These are phyloP conservation scores for Chamaecrista fasciculata DNA, from an alignment of 306 rosid genomes.

Conservation along the genomic window DNA sequence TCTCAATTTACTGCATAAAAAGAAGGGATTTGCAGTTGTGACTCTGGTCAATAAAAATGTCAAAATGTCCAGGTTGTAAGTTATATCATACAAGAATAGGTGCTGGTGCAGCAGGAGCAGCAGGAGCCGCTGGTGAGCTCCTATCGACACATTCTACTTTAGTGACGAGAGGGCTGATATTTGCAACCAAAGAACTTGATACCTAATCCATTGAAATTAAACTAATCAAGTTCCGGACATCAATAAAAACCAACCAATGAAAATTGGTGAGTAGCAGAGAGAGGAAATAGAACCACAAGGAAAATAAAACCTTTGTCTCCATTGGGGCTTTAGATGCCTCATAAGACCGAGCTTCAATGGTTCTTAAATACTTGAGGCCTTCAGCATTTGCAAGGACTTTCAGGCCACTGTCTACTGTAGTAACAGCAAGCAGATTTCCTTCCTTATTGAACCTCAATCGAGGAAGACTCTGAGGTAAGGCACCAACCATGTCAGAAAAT, in stretches of 20 bases:
- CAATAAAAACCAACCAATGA: conserved; percentile 13
- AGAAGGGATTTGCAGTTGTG: conserved; percentile 1
- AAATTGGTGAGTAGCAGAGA: conserved; percentile 4
- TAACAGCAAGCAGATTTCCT: conserved; percentile 82
- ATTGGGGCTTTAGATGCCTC: conserved; percentile 59
- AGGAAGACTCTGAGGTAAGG: conserved; percentile 60
- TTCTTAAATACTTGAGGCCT: conserved; percentile 56
- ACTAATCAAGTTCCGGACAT: conserved; percentile 11
- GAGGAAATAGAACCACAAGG: background rate
- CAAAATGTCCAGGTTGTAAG: conserved; percentile 9
- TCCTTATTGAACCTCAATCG: conserved; percentile 78
- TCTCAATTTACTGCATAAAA: background rate
- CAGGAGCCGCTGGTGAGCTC: conserved; percentile 61
- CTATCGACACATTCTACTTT: conserved; percentile 49
- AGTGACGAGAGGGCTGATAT: conserved; percentile 44
- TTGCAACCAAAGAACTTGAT: conserved; percentile 42
- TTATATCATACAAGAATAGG: conserved; percentile 50
- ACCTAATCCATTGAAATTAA: conserved; percentile 37
- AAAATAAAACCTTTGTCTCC: conserved; percentile 57
- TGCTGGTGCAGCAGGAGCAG: conserved; percentile 50
- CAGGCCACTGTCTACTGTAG: conserved; percentile 60
- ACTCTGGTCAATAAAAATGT: background rate
- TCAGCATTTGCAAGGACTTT: conserved; percentile 69
- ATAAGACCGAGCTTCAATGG: conserved; percentile 49
- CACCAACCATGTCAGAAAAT: conserved; percentile 30